These are phyloP conservation scores for Septoria petroselini DNA, from an alignment of 2,329 filamentous ascomycete genomes.

Conservation along the genomic window DNA sequence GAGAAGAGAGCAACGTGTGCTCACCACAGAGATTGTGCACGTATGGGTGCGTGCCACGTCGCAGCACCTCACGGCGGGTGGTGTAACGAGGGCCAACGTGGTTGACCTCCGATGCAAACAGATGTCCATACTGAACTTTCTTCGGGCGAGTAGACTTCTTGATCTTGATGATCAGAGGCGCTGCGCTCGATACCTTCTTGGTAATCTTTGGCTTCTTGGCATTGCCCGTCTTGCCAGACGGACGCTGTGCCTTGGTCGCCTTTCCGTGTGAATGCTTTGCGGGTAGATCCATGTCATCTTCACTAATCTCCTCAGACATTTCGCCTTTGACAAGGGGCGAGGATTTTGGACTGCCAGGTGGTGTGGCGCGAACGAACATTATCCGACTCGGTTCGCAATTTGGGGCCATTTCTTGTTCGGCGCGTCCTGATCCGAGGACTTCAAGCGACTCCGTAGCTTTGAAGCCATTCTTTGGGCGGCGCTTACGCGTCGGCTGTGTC, in stretches of 20 bases:
- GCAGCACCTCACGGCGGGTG: constrained; percentile 26
- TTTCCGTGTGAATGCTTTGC: neutral
- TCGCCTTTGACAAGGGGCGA: neutral
- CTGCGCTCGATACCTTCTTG: neutral
- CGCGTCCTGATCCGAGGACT: neutral
- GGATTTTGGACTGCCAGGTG: constrained; percentile 3
- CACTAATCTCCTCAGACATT: neutral
- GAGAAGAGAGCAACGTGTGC: no score
- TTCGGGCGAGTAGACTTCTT: constrained; percentile 3
- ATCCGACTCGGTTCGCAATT: neutral
- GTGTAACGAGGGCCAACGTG: constrained; percentile 28
- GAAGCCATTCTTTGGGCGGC: constrained; percentile 22
- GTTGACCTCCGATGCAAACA: constrained; percentile 2
- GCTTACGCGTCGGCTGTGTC: constrained; percentile 12
- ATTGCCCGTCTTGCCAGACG: neutral
- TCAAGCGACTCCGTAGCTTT: constrained; percentile 10
- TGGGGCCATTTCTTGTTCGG: neutral
- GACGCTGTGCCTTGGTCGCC: neutral
- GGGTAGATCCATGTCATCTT: no score
- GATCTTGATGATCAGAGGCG: neutral
- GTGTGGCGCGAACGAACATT: neutral
- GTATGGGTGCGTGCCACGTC: constrained; percentile 27
- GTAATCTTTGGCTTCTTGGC: neutral
- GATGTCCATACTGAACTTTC: constrained; percentile 1
- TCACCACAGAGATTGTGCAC: constrained; percentile 29